Evolutionary conservation across 306 rosid species (phyloP).

Genomic region (Spatholobus suberectus): DNA sequence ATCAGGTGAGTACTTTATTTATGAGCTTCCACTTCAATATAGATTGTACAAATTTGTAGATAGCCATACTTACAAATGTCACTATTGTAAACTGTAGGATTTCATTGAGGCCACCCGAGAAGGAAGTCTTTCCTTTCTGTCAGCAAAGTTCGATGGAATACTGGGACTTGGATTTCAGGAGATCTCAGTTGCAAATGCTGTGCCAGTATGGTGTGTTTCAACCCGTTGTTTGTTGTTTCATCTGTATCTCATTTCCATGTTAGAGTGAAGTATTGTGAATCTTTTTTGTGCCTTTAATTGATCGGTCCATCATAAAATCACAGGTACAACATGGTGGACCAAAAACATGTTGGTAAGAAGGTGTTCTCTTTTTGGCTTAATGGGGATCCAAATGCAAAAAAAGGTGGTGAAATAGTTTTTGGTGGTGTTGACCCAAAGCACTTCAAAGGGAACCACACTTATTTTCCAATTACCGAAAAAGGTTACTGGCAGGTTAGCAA

Average conservation of each 20-base stretch:
- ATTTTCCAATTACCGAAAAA: slow-evolving; percentile 74
- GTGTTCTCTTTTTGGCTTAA: slow-evolving; percentile 93
- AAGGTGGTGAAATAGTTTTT: slow-evolving; percentile 82
- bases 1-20: slow-evolving; percentile 58
- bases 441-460: slow-evolving; percentile 79
- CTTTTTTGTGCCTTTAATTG: slow-evolving; percentile 23
- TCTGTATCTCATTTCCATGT: slow-evolving; percentile 24
- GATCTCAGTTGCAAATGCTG: slow-evolving; percentile 69
- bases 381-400: slow-evolving; percentile 61
- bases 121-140: slow-evolving; percentile 69
- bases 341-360: slow-evolving; percentile 61
- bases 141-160: slow-evolving; percentile 83
- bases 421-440: slow-evolving; percentile 83
- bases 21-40: slow-evolving; percentile 22
- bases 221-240: slow-evolving; percentile 13
- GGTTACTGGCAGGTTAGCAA: slow-evolving; percentile 91
- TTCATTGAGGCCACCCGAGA: slow-evolving; percentile 85
- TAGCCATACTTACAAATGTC: slow-evolving; percentile 3
- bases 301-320: slow-evolving; percentile 36
- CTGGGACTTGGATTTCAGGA: slow-evolving; percentile 91
- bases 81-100: slow-evolving; percentile 52
- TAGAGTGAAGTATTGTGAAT: slow-evolving; percentile 22
- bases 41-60: slow-evolving; percentile 12
- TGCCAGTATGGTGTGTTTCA: slow-evolving; percentile 76
- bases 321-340: slow-evolving; percentile 81